Conservation (phyloP, 2,329 filamentous ascomycete species). For the Lachnum nothofagi region DNA sequence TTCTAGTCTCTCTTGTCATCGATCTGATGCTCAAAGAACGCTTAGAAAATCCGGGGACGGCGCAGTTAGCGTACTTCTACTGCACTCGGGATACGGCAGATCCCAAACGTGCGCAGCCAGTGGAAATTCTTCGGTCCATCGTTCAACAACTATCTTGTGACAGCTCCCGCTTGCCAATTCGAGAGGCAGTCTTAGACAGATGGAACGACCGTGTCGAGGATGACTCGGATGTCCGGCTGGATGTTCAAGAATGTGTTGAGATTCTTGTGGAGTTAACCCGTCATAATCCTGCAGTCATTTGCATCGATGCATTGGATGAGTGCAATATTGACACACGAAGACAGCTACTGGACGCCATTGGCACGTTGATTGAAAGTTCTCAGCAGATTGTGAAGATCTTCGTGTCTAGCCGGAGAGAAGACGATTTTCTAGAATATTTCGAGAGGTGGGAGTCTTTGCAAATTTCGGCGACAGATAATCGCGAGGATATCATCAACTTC, state of each 20-base stretch:
- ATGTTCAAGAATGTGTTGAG: conserved; percentile 1
- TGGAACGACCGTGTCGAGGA: not conserved
- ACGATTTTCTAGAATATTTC: conserved; percentile 5
- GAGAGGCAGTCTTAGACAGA: not conserved
- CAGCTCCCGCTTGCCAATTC: not conserved
- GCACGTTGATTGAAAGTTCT: conserved; percentile 2
- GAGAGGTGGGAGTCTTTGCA: not conserved
- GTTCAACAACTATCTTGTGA: conserved; percentile 21
- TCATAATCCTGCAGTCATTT: conserved; percentile 4
- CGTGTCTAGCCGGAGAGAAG: conserved; percentile 8
- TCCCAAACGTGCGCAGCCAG: conserved; percentile 21
- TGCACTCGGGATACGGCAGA: conserved; percentile 27
- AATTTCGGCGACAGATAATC: conserved; percentile 5
- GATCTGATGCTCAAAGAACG: not conserved
- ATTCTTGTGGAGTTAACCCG: conserved; percentile 1
- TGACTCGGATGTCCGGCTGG: not conserved
- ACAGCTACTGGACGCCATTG: conserved; percentile 4
- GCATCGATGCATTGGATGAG: conserved; percentile 12
- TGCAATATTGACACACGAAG: not conserved
- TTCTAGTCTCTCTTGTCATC: conserved; percentile 21
- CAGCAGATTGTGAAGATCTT: conserved; percentile 9
- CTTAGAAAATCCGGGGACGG: not conserved
- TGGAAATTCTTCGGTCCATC: conserved; percentile 22
- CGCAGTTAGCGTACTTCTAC: conserved; percentile 27
- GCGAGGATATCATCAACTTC: conserved; percentile 3